These are phyloP conservation scores for Apiospora marii DNA, from an alignment of 2,329 filamentous ascomycete genomes.

Conservation along the genomic window DNA sequence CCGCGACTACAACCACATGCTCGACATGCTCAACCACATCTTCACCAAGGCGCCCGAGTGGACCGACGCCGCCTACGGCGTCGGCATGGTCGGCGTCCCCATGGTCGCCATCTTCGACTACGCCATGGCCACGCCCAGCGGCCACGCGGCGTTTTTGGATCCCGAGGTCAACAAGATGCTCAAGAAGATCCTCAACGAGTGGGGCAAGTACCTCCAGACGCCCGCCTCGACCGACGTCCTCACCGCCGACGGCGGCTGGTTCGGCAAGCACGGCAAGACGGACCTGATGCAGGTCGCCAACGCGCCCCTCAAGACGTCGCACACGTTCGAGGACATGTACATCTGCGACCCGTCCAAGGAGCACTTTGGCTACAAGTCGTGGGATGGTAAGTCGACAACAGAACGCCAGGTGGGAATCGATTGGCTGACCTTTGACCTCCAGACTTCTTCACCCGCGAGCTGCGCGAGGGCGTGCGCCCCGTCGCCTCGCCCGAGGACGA, in stretches of 20 bases:
- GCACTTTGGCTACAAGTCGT: constrained; percentile 64
- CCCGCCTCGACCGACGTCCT: constrained; percentile 63
- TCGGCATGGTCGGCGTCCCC: constrained; percentile 62
- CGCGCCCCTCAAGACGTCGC: constrained; percentile 47
- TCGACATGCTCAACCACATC: constrained; percentile 70
- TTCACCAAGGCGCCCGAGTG: constrained; percentile 59
- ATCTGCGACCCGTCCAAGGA: constrained; percentile 62
- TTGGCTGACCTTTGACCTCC: background rate
- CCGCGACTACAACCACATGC: constrained; percentile 70
- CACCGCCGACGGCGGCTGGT: constrained; percentile 58
- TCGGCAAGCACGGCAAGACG: constrained; percentile 55
- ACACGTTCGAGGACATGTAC: constrained; percentile 67
- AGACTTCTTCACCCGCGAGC: constrained; percentile 65
- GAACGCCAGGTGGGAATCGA: background rate
- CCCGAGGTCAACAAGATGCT: constrained; percentile 61
- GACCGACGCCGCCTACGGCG: constrained; percentile 59
- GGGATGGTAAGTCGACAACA: constrained; percentile 56
- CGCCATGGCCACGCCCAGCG: constrained; percentile 63
- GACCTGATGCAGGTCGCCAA: constrained; percentile 63
- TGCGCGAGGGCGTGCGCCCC: constrained; percentile 56
- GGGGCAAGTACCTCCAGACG: constrained; percentile 61
- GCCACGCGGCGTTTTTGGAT: constrained; percentile 62
- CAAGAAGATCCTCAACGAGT: constrained; percentile 63
- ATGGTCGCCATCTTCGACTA: constrained; percentile 63
- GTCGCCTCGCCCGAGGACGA: constrained; percentile 56